Evolutionary conservation across 1,284 basidiomycete genomes (phyloP).

Genomic region (Testicularia cyperi): DNA sequence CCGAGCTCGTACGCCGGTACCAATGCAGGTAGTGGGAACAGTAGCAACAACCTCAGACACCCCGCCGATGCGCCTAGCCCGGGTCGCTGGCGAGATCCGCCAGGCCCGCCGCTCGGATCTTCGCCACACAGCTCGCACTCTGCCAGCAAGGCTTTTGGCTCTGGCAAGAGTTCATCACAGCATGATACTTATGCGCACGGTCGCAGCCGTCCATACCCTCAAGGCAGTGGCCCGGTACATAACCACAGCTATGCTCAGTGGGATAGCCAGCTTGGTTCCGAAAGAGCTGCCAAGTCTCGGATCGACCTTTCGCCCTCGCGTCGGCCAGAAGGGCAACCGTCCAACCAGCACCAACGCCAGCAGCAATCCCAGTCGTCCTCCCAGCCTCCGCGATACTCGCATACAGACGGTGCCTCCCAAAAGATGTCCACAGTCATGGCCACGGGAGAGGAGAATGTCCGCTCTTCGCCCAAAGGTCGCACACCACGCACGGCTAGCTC

Average conservation of each 20-base stretch:
- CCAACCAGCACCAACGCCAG: constrained; percentile 2
- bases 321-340: constrained; percentile 1
- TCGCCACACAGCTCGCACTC: constrained; percentile 29
- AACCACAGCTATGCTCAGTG: constrained; percentile 36
- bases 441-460: not conserved
- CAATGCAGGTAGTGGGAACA: constrained; percentile 4
- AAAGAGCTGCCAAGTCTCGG: constrained; percentile 15
- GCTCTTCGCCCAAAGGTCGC: constrained; percentile 21
- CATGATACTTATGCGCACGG: constrained; percentile 17
- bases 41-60: constrained; percentile 13
- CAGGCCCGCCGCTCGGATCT: constrained; percentile 6
- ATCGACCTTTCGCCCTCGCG: constrained; percentile 27
- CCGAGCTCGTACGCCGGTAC: constrained; percentile 1
- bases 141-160: not conserved
- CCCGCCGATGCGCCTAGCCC: constrained; percentile 18
- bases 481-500: constrained; percentile 8
- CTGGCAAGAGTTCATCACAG: constrained; percentile 6
- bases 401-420: too few relatives aligned
- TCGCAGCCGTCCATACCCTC: constrained; percentile 21
- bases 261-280: constrained; percentile 30
- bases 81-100: constrained; percentile 28
- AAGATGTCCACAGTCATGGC: too few relatives aligned
- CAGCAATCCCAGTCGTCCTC: not conserved
- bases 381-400: too few relatives aligned
- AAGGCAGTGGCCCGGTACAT: constrained; percentile 23